Conservation (phyloP, 768 basidiomycete genomes). For the Suillus sp. region DNA sequence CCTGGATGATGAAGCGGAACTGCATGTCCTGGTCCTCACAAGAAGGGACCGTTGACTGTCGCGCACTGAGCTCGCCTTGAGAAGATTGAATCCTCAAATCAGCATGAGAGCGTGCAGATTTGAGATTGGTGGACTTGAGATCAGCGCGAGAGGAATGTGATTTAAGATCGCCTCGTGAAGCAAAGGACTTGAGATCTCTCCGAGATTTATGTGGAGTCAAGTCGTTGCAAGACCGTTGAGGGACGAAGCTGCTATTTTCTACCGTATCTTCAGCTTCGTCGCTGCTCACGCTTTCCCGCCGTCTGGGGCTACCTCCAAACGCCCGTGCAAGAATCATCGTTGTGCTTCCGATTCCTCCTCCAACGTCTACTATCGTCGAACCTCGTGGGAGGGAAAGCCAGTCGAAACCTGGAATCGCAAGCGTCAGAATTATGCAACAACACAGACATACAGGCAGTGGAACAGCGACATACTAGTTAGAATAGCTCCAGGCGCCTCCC, state of each 20-base stretch:
- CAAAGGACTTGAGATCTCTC: slow-evolving; percentile 3
- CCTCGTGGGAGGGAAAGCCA: slow-evolving; percentile 55
- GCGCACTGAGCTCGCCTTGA: neutral
- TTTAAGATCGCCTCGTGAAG: slow-evolving; percentile 1
- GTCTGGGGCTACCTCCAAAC: slow-evolving; percentile 26
- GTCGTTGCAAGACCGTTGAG: neutral
- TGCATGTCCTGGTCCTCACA: slow-evolving; percentile 29
- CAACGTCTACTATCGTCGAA: slow-evolving; percentile 64
- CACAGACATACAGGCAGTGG: neutral
- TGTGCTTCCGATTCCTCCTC: slow-evolving; percentile 66
- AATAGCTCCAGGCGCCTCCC: slow-evolving; percentile 67
- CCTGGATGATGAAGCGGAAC: slow-evolving; percentile 59
- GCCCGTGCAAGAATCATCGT: slow-evolving; percentile 45
- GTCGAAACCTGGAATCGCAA: slow-evolving; percentile 49
- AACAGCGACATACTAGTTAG: slow-evolving; percentile 45
- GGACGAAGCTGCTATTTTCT: neutral
- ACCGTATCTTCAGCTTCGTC: slow-evolving; percentile 1
- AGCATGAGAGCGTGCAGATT: neutral
- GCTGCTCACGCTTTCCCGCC: slow-evolving; percentile 11
- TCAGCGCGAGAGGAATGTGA: neutral
- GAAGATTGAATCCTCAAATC: neutral
- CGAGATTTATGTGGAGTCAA: neutral
- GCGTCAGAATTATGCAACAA: neutral
- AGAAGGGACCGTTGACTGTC: neutral
- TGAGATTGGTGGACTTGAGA: neutral